Base-by-base conservation (phyloP, 768 basidiomycete species). In the Suillus tomentosus region DNA sequence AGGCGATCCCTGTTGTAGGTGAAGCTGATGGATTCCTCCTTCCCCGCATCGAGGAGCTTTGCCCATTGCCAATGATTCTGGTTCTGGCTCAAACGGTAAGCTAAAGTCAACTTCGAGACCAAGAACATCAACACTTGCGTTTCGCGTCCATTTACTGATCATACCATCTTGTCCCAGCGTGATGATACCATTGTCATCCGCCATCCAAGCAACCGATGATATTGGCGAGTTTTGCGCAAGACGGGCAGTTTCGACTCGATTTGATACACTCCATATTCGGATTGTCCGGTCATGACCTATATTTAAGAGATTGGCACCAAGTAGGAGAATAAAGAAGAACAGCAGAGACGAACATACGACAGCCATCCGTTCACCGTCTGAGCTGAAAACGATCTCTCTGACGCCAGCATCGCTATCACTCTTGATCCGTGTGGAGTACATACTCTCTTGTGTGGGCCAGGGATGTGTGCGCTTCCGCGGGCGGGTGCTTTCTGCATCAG, bases 221-320 rank as follows among this genome's bases (percentile, higher is more conserved):
- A 87, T 75, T 2, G 76, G 75, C 54, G 84, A 75, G 69, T 81
- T 83, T 67, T 88, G 86, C 24, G 80, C 73, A 56, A 91, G 75
- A 54, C 83, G 79, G 11, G 86, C 87, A 56, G 87, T 77, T 74
- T 91, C 90, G 47, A 72, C 72, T 15, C 74, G 76, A 37, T 68
- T 77, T 39, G 70, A 61, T 65, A 80, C 87, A 66, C 80, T 81
- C 87, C 87, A 89, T 71, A 91, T 83, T 53, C 89, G 86, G 56
- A 90, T 77, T 24, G 86, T 84, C 39, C 77, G 79, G 74, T 91
- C 88, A 47, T 78, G 73, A 69, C 86, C 87, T 88, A 64, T 62
- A 66, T 27, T 58, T 24, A 31, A 27, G 27, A 58, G 27, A 27
- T 58, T 58, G 40, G 39, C 24, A 58, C 57, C 36, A 37, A 31